Evolutionary conservation across 306 rosid genomes (phyloP).

Genomic region (Cucurbita maxima): DNA sequence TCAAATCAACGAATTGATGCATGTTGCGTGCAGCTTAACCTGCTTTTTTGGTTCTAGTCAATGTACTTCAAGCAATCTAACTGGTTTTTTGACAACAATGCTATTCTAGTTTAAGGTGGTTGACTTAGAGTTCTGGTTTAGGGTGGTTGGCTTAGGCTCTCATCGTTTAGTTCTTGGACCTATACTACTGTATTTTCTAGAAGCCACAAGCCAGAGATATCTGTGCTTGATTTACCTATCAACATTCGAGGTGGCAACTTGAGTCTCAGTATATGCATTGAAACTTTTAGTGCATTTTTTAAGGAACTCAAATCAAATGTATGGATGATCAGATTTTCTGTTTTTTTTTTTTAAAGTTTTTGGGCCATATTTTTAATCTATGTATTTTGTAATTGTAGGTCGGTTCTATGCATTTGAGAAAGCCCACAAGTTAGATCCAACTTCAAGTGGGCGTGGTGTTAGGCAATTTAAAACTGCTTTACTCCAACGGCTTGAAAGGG

Average conservation of each 20-base stretch:
- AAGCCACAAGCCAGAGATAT: background rate
- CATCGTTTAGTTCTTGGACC: no score
- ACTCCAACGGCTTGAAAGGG: slow-evolving; percentile 94
- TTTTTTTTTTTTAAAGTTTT: background rate
- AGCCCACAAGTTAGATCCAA: slow-evolving; percentile 95
- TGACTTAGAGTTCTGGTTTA: background rate
- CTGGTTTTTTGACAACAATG: background rate
- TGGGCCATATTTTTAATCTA: background rate
- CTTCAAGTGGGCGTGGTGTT: slow-evolving; percentile 96
- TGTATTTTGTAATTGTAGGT: slow-evolving; percentile 27
- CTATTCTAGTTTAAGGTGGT: background rate
- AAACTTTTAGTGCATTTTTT: background rate
- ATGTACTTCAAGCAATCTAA: background rate
- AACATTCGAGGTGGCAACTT: background rate
- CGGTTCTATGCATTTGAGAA: slow-evolving; percentile 97
- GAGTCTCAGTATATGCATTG: background rate
- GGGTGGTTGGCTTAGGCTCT: no score
- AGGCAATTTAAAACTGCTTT: slow-evolving; percentile 95
- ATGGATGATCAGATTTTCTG: background rate
- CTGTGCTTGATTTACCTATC: background rate
- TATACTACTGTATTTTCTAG: background rate
- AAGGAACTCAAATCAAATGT: background rate
- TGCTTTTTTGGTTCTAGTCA: background rate
- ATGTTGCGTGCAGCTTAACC: background rate
- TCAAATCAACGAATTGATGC: background rate